Percentiles rank a stretch among this genome's conserved stretches.
Evolutionary conservation across 805 yeast species (phyloP).

Genomic region (Starmerella tilneyi): DNA sequence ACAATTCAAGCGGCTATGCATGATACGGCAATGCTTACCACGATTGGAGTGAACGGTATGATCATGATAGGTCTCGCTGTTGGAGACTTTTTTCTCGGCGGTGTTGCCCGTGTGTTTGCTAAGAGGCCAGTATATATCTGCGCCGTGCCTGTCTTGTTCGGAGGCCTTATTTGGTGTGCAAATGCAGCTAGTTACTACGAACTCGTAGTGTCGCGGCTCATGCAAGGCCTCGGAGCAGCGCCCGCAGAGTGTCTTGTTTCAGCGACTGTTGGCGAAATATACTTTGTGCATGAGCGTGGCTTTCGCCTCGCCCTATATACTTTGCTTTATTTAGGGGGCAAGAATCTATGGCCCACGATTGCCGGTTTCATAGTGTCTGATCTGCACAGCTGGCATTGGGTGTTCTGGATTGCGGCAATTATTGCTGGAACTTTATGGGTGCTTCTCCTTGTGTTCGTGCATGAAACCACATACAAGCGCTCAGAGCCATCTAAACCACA

Average conservation of each 20-base stretch:
- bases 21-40: background rate
- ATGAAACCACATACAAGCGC: conserved; percentile 1
- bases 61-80: conserved; percentile 1
- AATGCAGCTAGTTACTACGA: background rate
- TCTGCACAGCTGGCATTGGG: conserved; percentile 3
- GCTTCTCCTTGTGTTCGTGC: background rate
- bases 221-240: background rate
- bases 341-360: conserved; percentile 3
- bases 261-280: conserved; percentile 1
- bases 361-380: conserved; percentile 1
- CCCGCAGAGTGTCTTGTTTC: background rate
- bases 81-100: background rate
- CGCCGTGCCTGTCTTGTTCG: background rate
- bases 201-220: background rate
- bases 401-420: background rate
- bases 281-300: conserved; percentile 2
- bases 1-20: background rate
- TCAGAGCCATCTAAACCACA: background rate
- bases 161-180: conserved; percentile 1
- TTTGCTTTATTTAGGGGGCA: background rate
- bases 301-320: conserved; percentile 3
- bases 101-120: background rate
- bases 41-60: conserved; percentile 2
- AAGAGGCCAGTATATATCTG: conserved; percentile 1
- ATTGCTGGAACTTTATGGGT: background rate